These are phyloP conservation scores for Coccinonectria pachysandricola DNA, from an alignment of 2,329 filamentous ascomycete species.

Conservation along the genomic window DNA sequence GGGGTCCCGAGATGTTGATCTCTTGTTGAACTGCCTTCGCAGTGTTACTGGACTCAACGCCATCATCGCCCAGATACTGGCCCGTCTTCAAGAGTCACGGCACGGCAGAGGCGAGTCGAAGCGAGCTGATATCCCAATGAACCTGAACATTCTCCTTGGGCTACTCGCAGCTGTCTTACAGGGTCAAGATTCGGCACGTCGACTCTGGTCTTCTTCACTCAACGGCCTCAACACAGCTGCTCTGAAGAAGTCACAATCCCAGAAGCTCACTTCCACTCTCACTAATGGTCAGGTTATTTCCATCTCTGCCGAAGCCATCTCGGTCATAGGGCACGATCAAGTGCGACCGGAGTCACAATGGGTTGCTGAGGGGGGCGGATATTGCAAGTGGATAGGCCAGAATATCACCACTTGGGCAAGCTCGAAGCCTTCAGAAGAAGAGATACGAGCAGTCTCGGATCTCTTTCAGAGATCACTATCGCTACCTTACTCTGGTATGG, in stretches of 20 bases:
- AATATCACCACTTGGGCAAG: constrained; percentile 44
- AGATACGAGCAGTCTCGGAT: constrained; percentile 33
- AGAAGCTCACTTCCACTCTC: constrained; percentile 32
- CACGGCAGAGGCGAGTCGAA: constrained; percentile 26
- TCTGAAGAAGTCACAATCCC: constrained; percentile 22
- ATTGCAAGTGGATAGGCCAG: constrained; percentile 60
- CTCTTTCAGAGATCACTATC: constrained; percentile 51
- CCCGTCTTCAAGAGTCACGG: constrained; percentile 44
- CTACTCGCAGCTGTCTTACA: constrained; percentile 33
- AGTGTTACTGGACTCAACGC: constrained; percentile 72
- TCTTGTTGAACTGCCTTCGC: constrained; percentile 54
- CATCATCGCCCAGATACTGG: constrained; percentile 58
- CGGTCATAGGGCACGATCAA: constrained; percentile 30
- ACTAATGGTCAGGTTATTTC: constrained; percentile 41
- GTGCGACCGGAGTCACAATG: constrained; percentile 32
- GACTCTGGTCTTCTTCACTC: constrained; percentile 29
- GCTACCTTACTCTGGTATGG: constrained; percentile 61
- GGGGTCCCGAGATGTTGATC: constrained; percentile 28
- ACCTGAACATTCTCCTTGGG: constrained; percentile 33
- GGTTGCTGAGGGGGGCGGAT: constrained; percentile 54
- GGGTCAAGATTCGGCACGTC: constrained; percentile 24
- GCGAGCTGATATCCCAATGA: constrained; percentile 32
- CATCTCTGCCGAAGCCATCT: constrained; percentile 44
- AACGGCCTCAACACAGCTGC: constrained; percentile 11
- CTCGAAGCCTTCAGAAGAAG: constrained; percentile 22